These are phyloP conservation scores for Podospora fimiseda DNA, from an alignment of 495 filamentous ascomycete species.

Conservation along the genomic window DNA sequence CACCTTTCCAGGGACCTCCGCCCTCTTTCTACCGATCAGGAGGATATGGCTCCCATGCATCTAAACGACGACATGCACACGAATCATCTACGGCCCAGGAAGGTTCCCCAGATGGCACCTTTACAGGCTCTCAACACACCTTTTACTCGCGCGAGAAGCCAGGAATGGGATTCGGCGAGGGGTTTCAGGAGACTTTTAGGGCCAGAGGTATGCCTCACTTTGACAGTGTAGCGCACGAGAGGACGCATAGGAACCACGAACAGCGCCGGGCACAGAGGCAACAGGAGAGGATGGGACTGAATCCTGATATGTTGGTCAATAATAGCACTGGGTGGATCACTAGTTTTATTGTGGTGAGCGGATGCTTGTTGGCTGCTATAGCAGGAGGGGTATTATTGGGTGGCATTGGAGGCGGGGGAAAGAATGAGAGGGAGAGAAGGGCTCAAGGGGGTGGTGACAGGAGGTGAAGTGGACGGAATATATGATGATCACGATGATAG, in stretches of 20 bases:
- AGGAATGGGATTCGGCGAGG: slow-evolving; percentile 44
- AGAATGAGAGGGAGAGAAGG: neutral
- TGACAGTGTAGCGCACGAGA: slow-evolving; percentile 56
- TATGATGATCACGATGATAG: too few relatives aligned
- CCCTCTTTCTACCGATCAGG: slow-evolving; percentile 80
- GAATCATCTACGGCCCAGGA: slow-evolving; percentile 28
- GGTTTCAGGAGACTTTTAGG: slow-evolving; percentile 14
- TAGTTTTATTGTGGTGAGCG: slow-evolving; percentile 32
- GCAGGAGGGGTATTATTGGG: slow-evolving; percentile 20
- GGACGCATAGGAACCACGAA: slow-evolving; percentile 43
- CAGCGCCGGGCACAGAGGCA: slow-evolving; percentile 26
- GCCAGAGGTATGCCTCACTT: slow-evolving; percentile 60
- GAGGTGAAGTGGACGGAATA: neutral
- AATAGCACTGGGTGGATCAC: neutral
- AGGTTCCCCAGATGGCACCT: neutral
- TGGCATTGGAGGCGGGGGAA: slow-evolving; percentile 6
- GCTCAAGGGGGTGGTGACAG: slow-evolving; percentile 2
- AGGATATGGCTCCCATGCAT: slow-evolving; percentile 55
- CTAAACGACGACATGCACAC: slow-evolving; percentile 44
- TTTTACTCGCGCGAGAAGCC: neutral
- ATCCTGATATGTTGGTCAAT: neutral
- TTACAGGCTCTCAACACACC: neutral
- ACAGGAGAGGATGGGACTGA: slow-evolving; percentile 8
- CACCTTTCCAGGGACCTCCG: slow-evolving; percentile 75
- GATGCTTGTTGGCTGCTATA: slow-evolving; percentile 27